Base-by-base conservation (phyloP, 2,329 filamentous ascomycete species). In the Alternaria panax region DNA sequence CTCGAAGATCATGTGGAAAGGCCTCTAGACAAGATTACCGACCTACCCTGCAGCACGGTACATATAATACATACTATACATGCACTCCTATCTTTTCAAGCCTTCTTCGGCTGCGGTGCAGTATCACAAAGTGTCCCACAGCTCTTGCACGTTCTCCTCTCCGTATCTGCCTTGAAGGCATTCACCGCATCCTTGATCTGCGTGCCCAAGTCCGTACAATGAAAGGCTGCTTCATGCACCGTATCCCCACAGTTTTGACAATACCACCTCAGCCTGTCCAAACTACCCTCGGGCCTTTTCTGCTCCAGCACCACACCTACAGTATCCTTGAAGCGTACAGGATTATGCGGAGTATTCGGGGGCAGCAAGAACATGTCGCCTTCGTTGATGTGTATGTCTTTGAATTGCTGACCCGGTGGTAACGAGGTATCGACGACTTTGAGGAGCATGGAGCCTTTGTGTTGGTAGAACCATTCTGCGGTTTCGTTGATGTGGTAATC, bases 401-500 rank as follows among this genome's bases (percentile, higher is more conserved):
- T 86, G 80, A 96, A 96, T 47, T 81, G 60, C 72, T 82, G 59
- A 6, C 79, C 79, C 7, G 60, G n/a, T 1, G 65, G 64, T 4
- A 50, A 51, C 0, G 60, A 55, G 3, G 46, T 7, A 74, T 97
- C 92, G 64, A 97, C 91, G 16, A 95, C 91, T 77, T 96, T 96
- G 69, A 99, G 90, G 58, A 95, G 84, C 94, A 98, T 97, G 67
- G 90, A 89, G 67, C 95, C 95, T 72, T 89, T 89, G 86, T 97
- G 88, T 80, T 98, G 94, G 85, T 95, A 98, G 87, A 98, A 99
- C 90, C 93, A 98, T 80, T 98, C 95, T 12, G 95, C 89, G 0
- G 94, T 98, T 71, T 88, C 84, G 84, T 98, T 98, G 86, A 98
- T 94, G 85, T 98, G 95, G 84, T 97, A 99, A 84, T 98, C 95